Base-by-base conservation (phyloP, 2,329 filamentous ascomycete genomes). In the Eurotiales sp. region DNA sequence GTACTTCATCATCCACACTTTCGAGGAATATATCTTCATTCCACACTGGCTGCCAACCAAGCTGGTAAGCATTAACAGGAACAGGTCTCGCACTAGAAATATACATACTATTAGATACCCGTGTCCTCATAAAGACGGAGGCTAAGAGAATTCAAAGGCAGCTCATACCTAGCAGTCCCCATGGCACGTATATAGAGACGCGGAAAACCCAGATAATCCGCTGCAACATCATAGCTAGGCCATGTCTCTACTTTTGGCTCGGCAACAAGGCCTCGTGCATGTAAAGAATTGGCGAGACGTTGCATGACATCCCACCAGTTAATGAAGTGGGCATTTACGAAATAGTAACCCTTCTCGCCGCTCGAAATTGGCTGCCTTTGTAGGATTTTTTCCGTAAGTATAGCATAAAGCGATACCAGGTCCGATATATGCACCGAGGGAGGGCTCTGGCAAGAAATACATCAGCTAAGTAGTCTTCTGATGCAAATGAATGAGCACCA, bases 1-100 rank as follows among this genome's bases (percentile, higher is more conserved):
- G 45, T 17, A 47, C 22, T 23, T 47, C 45, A 29, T 47, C 34
- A 29, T 47, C 45, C 32, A 47, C 17, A 34, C 45, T 47, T n/a
- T 39, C 34, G 10, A 47, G 3, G 12, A 47, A 47, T 4, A 7
- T 39, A n/a, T 47, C 30, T 23, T 25, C 7, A 8, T 23, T 19
- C 45, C 45, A 47, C 32, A 39, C 19, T 19, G 34, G 32, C 11
- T 47, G 15, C 45, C 34, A 47, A 12, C 45, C 45, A 39, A 39
- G 34, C 10, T 12, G 22, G 11, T 47, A 40, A 10, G 45, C 45
- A 39, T 47, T 47, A 3, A 47, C 23, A 14, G 45, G 34, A 5
- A 39, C 22, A 39, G 21, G 19, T 2, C 40, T 23, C 8, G 32
- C 45, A 25, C 45, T 47, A 36, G 5, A 14, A 5, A 27, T 6